Evolutionary conservation across 768 basidiomycete genomes (phyloP).

Genomic region (Cyathus striatus): DNA sequence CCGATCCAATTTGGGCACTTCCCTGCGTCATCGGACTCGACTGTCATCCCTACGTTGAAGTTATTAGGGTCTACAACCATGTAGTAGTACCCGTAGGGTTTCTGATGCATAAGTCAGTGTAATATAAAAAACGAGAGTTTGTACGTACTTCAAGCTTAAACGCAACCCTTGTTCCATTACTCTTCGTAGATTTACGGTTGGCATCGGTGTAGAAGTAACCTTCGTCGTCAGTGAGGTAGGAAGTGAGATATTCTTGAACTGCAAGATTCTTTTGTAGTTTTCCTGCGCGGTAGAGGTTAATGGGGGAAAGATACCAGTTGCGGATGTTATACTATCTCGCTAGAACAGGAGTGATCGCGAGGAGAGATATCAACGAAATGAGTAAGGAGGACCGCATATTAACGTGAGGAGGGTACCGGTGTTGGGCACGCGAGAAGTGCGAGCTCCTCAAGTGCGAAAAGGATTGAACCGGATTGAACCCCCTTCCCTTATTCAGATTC

Average conservation of each 20-base stretch:
- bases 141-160: slow-evolving; percentile 11
- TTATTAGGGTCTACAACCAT: slow-evolving; percentile 10
- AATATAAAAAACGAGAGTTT: slow-evolving; percentile 1
- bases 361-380: too few relatives aligned
- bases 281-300: slow-evolving; percentile 8
- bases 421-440: too few relatives aligned
- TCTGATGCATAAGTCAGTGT: background rate
- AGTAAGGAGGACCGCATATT: too few relatives aligned
- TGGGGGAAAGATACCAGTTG: slow-evolving; percentile 7
- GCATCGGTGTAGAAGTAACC: slow-evolving; percentile 12
- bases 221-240: slow-evolving; percentile 5
- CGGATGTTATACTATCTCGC: slow-evolving; percentile 8
- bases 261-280: slow-evolving; percentile 5
- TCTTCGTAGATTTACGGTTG: slow-evolving; percentile 10
- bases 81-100: slow-evolving; percentile 9
- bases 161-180: slow-evolving; percentile 6
- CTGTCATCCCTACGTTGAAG: slow-evolving; percentile 10
- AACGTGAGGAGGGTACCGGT: too few relatives aligned
- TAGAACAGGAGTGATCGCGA: background rate
- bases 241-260: background rate
- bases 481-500: too few relatives aligned
- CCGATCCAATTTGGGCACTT: too few relatives aligned
- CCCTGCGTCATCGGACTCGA: slow-evolving; percentile 1
- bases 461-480: too few relatives aligned
- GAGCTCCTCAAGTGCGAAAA: too few relatives aligned